Evolutionary conservation across 192 early-diverging fungal genomes (phyloP).

Genomic region (Coemansia umbellata): DNA sequence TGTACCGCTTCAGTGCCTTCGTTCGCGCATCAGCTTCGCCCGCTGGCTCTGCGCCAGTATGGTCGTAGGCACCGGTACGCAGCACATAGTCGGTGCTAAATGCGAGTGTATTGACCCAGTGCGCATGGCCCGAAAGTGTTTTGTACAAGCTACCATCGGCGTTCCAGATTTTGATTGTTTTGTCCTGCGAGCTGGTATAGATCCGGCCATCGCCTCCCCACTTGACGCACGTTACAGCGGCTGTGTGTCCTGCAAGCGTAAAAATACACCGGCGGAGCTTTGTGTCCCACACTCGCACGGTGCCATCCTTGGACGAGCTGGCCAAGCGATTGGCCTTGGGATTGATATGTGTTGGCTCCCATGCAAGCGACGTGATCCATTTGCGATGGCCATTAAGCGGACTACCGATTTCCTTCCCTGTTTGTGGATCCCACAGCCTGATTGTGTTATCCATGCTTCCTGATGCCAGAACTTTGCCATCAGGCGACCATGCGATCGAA

Average conservation of each 20-base stretch:
- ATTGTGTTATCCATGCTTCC: conserved; percentile 94
- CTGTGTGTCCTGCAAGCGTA: conserved; percentile 85
- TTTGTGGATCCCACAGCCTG: conserved; percentile 84
- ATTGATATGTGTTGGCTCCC: conserved; percentile 92
- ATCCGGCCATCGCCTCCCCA: conserved; percentile 96
- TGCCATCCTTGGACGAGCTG: conserved; percentile 88
- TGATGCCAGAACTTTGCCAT: conserved; percentile 78
- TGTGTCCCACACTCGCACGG: conserved; percentile 92
- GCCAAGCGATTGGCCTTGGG: conserved; percentile 75
- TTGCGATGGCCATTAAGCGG: conserved; percentile 81
- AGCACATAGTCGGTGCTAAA: conserved; percentile 87
- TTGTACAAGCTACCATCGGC: conserved; percentile 77
- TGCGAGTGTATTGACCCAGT: conserved; percentile 96
- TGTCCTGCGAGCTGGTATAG: conserved; percentile 91
- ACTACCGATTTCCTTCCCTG: conserved; percentile 75
- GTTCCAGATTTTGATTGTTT: conserved; percentile 95
- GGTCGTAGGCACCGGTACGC: conserved; percentile 88
- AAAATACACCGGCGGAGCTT: conserved; percentile 67
- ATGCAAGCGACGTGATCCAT: conserved; percentile 85
- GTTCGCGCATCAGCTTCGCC: conserved; percentile 65
- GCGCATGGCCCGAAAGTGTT: conserved; percentile 86
- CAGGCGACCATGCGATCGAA: conserved; percentile 88
- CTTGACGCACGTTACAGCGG: conserved; percentile 88
- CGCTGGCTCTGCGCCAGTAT: conserved; percentile 62
- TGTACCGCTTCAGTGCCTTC: conserved; percentile 77